Evolutionary conservation across 1,139 yeast genomes (phyloP).

Genomic region (Pichia sp.): DNA sequence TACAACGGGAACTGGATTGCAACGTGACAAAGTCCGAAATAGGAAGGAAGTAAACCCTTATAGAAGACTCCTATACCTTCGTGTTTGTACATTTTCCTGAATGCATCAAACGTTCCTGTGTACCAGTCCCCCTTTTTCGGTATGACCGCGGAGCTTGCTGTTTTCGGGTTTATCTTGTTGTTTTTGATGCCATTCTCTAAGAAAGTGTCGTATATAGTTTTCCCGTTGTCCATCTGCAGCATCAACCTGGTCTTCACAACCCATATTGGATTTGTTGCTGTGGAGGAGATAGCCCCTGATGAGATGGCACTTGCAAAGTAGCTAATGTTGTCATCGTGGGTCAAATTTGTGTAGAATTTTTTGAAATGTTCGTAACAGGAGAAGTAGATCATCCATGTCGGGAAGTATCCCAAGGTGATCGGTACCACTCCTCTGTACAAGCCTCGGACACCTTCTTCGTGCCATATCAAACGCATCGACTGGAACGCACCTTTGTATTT

Average conservation of each 20-base stretch:
- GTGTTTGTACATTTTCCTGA: slow-evolving; percentile 64
- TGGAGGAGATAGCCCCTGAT: slow-evolving; percentile 84
- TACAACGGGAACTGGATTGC: slow-evolving; percentile 98
- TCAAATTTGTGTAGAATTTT: slow-evolving; percentile 39
- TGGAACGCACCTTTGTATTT: slow-evolving; percentile 54
- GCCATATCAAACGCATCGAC: slow-evolving; percentile 59
- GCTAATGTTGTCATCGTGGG: slow-evolving; percentile 46
- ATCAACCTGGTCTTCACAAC: slow-evolving; percentile 91
- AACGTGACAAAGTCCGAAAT: slow-evolving; percentile 87
- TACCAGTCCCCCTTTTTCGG: slow-evolving; percentile 40
- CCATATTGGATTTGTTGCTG: slow-evolving; percentile 96
- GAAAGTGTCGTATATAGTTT: slow-evolving; percentile 37
- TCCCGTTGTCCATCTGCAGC: slow-evolving; percentile 68
- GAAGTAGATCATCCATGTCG: slow-evolving; percentile 97
- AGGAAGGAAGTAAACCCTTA: slow-evolving; percentile 85
- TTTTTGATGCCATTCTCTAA: slow-evolving; percentile 13
- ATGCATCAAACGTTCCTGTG: slow-evolving; percentile 79
- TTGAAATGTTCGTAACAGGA: slow-evolving; percentile 83
- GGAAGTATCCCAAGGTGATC: slow-evolving; percentile 86
- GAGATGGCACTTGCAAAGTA: slow-evolving; percentile 81
- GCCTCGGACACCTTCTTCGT: slow-evolving; percentile 79
- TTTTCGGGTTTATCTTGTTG: slow-evolving; percentile 6
- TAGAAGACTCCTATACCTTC: slow-evolving; percentile 87
- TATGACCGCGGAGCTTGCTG: neutral
- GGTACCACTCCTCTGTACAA: slow-evolving; percentile 90